Evolutionary conservation across 176 grass and related monocot species (phyloP).

Genomic region (Tillandsia fasciculata): DNA sequence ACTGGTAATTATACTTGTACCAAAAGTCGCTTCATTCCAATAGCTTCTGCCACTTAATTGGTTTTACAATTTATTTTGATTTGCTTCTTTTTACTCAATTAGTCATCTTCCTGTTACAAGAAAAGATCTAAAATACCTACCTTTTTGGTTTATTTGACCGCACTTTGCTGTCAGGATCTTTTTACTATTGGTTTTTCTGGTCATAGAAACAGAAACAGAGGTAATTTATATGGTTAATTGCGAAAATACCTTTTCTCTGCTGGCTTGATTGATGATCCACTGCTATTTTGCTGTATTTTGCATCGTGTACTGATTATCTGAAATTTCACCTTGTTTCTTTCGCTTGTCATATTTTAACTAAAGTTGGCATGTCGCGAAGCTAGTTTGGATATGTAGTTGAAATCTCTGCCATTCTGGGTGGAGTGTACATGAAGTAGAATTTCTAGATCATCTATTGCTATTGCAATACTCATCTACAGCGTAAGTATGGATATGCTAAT

Average conservation of each 20-base stretch:
- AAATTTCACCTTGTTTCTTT: not conserved
- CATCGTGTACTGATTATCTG: not conserved
- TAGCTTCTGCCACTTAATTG: not conserved
- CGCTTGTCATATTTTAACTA: not conserved
- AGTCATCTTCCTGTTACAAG: not conserved
- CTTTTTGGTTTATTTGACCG: not conserved
- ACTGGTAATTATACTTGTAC: constrained; percentile 46
- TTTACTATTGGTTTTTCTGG: not conserved
- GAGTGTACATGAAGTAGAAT: no score
- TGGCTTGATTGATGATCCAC: not conserved
- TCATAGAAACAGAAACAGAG: not conserved
- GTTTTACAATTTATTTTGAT: not conserved
- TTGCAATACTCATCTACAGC: no score
- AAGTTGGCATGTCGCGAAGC: not conserved
- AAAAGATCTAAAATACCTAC: not conserved
- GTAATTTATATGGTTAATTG: not conserved
- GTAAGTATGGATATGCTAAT: no score
- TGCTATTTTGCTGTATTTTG: not conserved
- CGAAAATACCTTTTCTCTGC: not conserved
- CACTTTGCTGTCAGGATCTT: not conserved
- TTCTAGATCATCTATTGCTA: no score
- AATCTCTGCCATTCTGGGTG: no score
- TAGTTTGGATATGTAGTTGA: not conserved
- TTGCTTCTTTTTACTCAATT: not conserved
- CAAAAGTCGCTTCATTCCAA: not conserved